These are phyloP conservation scores for Ambrosia trifida DNA, from an alignment of 129 eudicot genomes.

Conservation along the genomic window DNA sequence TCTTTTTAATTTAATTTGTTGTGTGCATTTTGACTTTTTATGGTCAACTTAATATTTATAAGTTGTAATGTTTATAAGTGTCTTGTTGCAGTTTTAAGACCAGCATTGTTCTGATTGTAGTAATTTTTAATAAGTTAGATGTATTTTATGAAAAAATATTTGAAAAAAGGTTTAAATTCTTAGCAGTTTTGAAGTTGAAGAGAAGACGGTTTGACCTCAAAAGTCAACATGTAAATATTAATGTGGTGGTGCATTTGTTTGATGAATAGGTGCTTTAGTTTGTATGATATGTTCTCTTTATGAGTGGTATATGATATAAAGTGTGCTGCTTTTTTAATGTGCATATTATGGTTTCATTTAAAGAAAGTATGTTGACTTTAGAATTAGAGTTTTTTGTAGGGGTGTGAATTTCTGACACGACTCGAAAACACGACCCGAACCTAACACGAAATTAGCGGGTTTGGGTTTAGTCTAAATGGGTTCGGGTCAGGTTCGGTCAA, in stretches of 20 bases:
- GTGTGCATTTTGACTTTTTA: slow-evolving; percentile 3
- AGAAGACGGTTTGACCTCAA: slow-evolving; percentile 15
- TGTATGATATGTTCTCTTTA: slow-evolving; percentile 1
- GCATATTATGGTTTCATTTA: neutral
- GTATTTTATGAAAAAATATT: neutral
- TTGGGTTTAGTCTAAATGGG: no score
- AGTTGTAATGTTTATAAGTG: slow-evolving; percentile 3
- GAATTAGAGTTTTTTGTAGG: neutral
- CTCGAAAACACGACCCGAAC: no score
- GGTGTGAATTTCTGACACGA: no score
- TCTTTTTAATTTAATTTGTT: neutral
- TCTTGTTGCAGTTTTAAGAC: neutral
- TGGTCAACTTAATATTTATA: slow-evolving; percentile 3
- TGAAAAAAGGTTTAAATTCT: neutral
- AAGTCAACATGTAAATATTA: slow-evolving; percentile 8
- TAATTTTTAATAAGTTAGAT: neutral
- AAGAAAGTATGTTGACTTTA: neutral
- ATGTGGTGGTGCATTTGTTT: neutral
- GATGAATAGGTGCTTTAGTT: slow-evolving; percentile 14
- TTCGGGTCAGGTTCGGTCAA: no score
- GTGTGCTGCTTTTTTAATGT: neutral
- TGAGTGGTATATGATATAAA: no score
- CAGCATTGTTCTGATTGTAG: neutral
- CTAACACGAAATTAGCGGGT: no score
- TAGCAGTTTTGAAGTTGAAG: slow-evolving; percentile 18